phyloP scores from a whole-genome alignment of 1,284 basidiomycete species.

The Mycosarcoma maydis region DNA sequence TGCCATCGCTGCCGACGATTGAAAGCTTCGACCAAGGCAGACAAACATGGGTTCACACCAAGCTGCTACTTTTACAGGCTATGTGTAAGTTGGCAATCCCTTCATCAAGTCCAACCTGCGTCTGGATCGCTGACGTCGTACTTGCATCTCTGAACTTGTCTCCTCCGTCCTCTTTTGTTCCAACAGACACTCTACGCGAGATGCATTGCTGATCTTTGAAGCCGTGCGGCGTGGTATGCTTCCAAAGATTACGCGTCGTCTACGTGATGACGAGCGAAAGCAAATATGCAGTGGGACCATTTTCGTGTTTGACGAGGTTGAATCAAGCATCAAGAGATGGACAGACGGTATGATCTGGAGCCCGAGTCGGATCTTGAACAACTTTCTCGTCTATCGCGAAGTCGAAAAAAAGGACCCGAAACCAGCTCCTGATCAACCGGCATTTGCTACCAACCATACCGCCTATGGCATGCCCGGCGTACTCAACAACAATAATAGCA shows the following conservation, averaged over 20 bases:
- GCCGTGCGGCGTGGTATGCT: conserved; percentile 88
- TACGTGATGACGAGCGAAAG: conserved; percentile 86
- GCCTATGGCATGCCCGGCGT: conserved; percentile 17
- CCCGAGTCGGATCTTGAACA: conserved; percentile 86
- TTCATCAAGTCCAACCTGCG: not conserved
- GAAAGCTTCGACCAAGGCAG: not conserved
- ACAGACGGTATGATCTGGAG: conserved; percentile 97
- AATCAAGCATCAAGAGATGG: conserved; percentile 98
- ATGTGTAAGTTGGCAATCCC: conserved; percentile 12
- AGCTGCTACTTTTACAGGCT: conserved; percentile 25
- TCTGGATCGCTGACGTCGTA: not conserved
- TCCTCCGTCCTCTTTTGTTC: no score
- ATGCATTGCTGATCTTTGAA: conserved; percentile 94
- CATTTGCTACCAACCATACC: conserved; percentile 26
- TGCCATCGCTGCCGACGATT: not conserved
- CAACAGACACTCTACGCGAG: conserved; percentile 88
- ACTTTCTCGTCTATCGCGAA: conserved; percentile 77
- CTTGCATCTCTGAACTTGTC: no score
- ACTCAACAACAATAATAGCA: conserved; percentile 4
- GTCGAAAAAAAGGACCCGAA: conserved; percentile 55
- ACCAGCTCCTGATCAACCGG: conserved; percentile 27
- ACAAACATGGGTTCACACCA: conserved; percentile 23
- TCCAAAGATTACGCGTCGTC: conserved; percentile 88
- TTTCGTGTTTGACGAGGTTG: conserved; percentile 96
- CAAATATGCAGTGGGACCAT: conserved; percentile 94